Evolutionary conservation across 371 early-diverging fungal genomes (phyloP).

Genomic region (Mortierella sp.): DNA sequence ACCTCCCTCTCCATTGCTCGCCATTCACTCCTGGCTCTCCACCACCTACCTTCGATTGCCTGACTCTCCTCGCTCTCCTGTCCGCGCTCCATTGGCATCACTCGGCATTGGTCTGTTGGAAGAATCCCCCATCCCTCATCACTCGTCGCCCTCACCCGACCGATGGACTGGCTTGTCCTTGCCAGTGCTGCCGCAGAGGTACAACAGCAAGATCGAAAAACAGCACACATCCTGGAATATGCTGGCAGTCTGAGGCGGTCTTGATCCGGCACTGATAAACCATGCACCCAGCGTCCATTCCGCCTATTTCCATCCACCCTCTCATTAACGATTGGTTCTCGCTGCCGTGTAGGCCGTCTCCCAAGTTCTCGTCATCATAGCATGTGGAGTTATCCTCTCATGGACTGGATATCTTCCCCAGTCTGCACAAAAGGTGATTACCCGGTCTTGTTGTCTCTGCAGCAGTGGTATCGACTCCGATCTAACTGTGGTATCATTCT

Average conservation of each 20-base stretch:
- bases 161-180: conserved; percentile 36
- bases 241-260: too few species aligned
- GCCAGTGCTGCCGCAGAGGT: conserved; percentile 41
- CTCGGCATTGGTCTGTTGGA: conserved; percentile 3
- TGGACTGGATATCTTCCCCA: conserved; percentile 38
- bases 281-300: too few species aligned
- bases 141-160: not conserved
- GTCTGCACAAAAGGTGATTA: conserved; percentile 40
- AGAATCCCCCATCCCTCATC: not conserved
- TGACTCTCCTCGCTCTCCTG: not conserved
- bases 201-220: not conserved
- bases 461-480: not conserved
- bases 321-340: not conserved
- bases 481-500: not conserved
- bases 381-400: conserved; percentile 37
- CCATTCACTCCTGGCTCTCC: too few species aligned
- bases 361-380: conserved; percentile 36
- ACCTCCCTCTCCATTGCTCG: too few species aligned
- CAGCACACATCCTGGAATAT: too few species aligned
- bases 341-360: conserved; percentile 32
- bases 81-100: not conserved
- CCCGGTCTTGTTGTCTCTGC: not conserved
- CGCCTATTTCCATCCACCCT: not conserved
- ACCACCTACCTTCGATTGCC: too few species aligned
- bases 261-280: too few species aligned